Conservation (phyloP, 305 asterid species). For the Fraxinus floribunda region DNA sequence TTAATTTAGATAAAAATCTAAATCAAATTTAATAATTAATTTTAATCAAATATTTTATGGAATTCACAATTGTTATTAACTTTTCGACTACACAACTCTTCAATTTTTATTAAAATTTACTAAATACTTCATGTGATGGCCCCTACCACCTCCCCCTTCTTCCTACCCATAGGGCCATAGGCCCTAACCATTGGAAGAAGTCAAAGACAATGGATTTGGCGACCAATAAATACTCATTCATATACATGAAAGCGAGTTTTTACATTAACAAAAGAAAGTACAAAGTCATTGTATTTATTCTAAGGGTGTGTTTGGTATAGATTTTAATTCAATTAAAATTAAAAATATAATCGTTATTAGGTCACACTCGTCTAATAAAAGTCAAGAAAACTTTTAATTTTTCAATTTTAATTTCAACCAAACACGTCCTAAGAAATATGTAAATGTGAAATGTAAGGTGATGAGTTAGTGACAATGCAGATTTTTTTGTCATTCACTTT, state of each 20-base stretch:
- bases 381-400: too few relatives aligned
- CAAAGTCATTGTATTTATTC: neutral
- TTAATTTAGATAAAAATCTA: too few relatives aligned
- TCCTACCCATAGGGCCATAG: neutral
- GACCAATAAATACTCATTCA: neutral
- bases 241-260: neutral
- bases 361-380: too few relatives aligned
- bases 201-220: neutral
- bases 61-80: too few relatives aligned
- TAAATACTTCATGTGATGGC: conserved; percentile 15
- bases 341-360: too few relatives aligned
- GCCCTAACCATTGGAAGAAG: neutral
- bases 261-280: neutral
- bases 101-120: too few relatives aligned
- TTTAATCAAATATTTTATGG: neutral
- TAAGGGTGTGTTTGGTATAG: too few relatives aligned
- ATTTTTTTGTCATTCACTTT: neutral
- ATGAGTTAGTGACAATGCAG: conserved; percentile 21
- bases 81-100: too few relatives aligned
- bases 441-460: neutral
- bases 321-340: too few relatives aligned
- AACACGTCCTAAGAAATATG: neutral
- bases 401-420: too few relatives aligned
- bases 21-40: neutral
- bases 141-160: conserved; percentile 26